Conservation (phyloP, 768 basidiomycete genomes). For the Termitomyces sp. region DNA sequence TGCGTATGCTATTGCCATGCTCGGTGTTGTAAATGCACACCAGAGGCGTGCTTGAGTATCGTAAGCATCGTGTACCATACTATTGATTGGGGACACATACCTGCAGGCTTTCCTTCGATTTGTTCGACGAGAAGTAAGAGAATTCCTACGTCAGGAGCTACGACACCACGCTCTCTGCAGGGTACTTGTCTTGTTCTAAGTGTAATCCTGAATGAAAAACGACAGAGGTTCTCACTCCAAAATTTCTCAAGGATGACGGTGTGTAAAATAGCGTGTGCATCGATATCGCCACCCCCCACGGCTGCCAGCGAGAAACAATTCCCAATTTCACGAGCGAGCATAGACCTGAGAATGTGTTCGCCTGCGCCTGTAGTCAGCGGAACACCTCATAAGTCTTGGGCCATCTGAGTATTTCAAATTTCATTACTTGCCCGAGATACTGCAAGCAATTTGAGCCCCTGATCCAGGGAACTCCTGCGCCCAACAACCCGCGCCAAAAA, state of each 20-base stretch:
- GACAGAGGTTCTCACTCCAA: constrained; percentile 33
- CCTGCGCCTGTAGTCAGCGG: constrained; percentile 48
- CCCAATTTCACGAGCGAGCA: constrained; percentile 50
- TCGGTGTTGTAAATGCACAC: constrained; percentile 80
- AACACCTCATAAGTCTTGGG: neutral
- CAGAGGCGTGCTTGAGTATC: constrained; percentile 55
- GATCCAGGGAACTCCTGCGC: constrained; percentile 31
- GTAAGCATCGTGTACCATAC: neutral
- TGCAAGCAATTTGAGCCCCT: constrained; percentile 50
- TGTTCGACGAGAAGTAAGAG: constrained; percentile 52
- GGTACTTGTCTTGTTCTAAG: constrained; percentile 21
- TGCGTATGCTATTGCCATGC: constrained; percentile 75
- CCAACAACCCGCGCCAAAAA: constrained; percentile 77
- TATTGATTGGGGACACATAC: constrained; percentile 9
- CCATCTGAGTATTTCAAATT: neutral
- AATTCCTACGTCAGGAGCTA: constrained; percentile 52
- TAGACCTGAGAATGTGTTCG: constrained; percentile 57
- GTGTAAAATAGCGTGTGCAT: constrained; percentile 52
- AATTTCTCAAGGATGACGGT: constrained; percentile 41
- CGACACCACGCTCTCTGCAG: constrained; percentile 30
- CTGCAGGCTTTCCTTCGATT: constrained; percentile 12
- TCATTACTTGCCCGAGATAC: constrained; percentile 50
- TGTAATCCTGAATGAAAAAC: constrained; percentile 3
- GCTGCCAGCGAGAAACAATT: constrained; percentile 29
- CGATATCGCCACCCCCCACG: constrained; percentile 25